Conservation (phyloP, 2,329 filamentous ascomycete genomes). For the Pestalotiopsis sp. region DNA sequence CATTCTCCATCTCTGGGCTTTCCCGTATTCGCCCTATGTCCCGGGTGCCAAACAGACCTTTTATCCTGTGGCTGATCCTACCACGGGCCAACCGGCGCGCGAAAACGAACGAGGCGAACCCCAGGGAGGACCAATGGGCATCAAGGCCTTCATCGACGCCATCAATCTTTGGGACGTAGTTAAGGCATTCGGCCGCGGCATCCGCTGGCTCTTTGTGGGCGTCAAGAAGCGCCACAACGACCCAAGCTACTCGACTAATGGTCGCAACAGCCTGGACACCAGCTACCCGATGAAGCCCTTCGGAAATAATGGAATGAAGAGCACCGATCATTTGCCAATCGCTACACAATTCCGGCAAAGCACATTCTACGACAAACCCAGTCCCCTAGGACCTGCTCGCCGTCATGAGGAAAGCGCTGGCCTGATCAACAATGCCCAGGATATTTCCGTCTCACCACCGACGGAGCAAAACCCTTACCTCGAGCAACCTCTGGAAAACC, state of each 20-base stretch:
- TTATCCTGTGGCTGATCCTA: slow-evolving; percentile 48
- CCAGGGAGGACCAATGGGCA: slow-evolving; percentile 65
- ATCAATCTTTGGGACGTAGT: slow-evolving; percentile 83
- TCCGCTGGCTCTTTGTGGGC: slow-evolving; percentile 81
- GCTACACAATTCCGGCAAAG: slow-evolving; percentile 40
- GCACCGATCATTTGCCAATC: slow-evolving; percentile 42
- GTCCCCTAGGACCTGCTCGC: not conserved
- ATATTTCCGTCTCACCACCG: slow-evolving; percentile 24
- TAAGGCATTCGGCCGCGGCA: slow-evolving; percentile 76
- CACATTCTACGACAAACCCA: slow-evolving; percentile 20
- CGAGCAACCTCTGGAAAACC: slow-evolving; percentile 7
- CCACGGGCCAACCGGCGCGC: slow-evolving; percentile 40
- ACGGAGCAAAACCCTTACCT: slow-evolving; percentile 20
- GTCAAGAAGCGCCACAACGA: slow-evolving; percentile 62
- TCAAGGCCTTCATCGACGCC: slow-evolving; percentile 69
- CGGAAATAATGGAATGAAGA: slow-evolving; percentile 30
- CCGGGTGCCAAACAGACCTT: slow-evolving; percentile 45
- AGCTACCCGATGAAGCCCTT: slow-evolving; percentile 37
- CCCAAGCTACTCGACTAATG: slow-evolving; percentile 48
- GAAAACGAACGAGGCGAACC: slow-evolving; percentile 54
- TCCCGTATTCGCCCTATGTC: slow-evolving; percentile 74
- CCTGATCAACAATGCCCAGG: slow-evolving; percentile 46
- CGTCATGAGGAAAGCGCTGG: slow-evolving; percentile 43
- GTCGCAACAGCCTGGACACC: slow-evolving; percentile 36
- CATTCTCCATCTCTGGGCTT: slow-evolving; percentile 80